Evolutionary conservation across 306 rosid species (phyloP), one percentile per base, ranked within the genome.

Genomic region (Ormosia emarginata): DNA sequence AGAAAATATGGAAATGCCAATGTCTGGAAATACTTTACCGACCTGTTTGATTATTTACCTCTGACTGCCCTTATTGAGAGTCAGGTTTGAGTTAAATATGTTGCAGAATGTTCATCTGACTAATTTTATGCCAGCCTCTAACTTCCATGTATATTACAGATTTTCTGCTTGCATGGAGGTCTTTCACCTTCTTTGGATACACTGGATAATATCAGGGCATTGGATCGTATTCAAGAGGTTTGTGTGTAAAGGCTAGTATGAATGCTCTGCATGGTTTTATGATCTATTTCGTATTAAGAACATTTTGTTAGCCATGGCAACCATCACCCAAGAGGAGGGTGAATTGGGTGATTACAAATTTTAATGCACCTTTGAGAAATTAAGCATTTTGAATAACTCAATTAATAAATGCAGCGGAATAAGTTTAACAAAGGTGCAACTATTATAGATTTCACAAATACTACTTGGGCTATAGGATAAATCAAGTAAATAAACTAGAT

Each of bases 81-180:
- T 91, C 98, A 94, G 98, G 98, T 94, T 63, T 80, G 92, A 83
- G 72, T 82, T 82, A 8, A 43, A 58, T 61, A 80, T 69, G 40
- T 64, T 75, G 68, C 78, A 66, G 52, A 49, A 43, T 67, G 8
- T 65, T 84, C 65, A 17, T 68, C 47, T 58, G 40, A 41, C 43
- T 84, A 44, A 24, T 84, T 78, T 61, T 40, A 57, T 87, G 76
- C 36, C 76, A 58, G 71, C 67, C 40, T 85, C 81, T 87, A 62
- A 86, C 79, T 56, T 80, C 12, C 15, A 34, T 33, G n/a, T 71
- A 57, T 82, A 32, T 84, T 75, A 3, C 89, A 94, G 98, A 79
- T 94, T 74, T 94, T 94, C 92, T 94, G 98, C 85, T 93, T 94
- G 92, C 98, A 94, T 73, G 98, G 98, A 76, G 98, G 98, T 67